phyloP scores from a whole-genome alignment of 768 basidiomycete species.

The Chalciporus pseudorubinellus region DNA sequence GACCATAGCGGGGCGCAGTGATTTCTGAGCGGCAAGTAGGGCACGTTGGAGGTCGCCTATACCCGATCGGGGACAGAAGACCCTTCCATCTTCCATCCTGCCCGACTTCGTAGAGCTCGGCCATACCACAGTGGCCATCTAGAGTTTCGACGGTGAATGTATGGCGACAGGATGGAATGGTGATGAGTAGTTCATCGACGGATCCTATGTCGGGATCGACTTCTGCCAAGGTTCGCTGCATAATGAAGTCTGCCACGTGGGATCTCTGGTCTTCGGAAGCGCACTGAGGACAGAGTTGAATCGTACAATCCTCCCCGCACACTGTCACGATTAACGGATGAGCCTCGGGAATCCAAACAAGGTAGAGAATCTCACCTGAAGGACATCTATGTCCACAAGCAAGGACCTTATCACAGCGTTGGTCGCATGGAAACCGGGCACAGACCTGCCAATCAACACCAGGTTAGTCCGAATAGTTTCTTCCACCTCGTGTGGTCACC shows the following conservation, averaged over 20 bases:
- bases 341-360: background rate
- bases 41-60: constrained; percentile 48
- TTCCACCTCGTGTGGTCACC: constrained; percentile 24
- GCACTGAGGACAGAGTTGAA: constrained; percentile 56
- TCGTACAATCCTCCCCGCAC: constrained; percentile 60
- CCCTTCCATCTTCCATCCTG: constrained; percentile 42
- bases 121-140: constrained; percentile 56
- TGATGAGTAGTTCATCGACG: constrained; percentile 55
- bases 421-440: constrained; percentile 61
- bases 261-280: constrained; percentile 36
- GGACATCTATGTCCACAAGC: constrained; percentile 65
- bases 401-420: constrained; percentile 46
- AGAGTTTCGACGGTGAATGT: constrained; percentile 70
- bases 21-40: constrained; percentile 61
- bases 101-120: constrained; percentile 45
- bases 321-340: constrained; percentile 37
- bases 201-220: constrained; percentile 38
- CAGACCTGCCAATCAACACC: constrained; percentile 46
- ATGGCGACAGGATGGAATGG: constrained; percentile 60
- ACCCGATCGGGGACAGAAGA: constrained; percentile 40
- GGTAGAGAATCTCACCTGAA: constrained; percentile 44
- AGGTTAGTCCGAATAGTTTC: background rate
- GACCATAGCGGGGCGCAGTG: constrained; percentile 57
- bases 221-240: constrained; percentile 50
- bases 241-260: constrained; percentile 58